phyloP scores from a whole-genome alignment of 352 stramenopile genomes.

The Phytopythium ostracodes region DNA sequence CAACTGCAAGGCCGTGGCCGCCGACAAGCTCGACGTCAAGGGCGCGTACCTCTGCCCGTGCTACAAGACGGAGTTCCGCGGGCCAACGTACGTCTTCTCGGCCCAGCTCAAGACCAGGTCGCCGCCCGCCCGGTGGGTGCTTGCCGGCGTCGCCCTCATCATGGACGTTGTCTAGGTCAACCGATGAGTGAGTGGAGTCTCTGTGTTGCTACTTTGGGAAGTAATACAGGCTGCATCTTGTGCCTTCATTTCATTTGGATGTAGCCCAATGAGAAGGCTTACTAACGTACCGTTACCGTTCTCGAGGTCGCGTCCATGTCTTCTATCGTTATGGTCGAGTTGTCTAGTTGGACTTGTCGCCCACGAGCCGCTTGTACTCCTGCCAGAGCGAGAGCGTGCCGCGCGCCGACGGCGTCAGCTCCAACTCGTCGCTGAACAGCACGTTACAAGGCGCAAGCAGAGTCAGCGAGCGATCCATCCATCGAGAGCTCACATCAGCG shows the following conservation, averaged over 20 bases:
- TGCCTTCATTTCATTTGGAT: neutral
- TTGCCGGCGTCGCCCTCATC: constrained; percentile 95
- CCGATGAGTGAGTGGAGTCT: neutral
- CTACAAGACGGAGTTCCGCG: constrained; percentile 97
- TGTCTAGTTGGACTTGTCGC: constrained; percentile 11
- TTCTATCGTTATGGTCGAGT: neutral
- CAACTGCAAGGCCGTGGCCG: constrained; percentile 94
- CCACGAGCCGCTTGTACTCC: constrained; percentile 23
- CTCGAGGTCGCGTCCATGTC: neutral
- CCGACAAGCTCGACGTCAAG: constrained; percentile 94
- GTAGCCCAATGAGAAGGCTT: too few relatives aligned
- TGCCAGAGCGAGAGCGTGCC: constrained; percentile 43
- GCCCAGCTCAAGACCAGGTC: constrained; percentile 98
- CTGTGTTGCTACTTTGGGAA: neutral
- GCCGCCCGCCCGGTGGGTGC: constrained; percentile 90
- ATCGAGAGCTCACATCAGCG: neutral
- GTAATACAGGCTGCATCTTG: neutral
- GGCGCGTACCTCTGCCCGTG: constrained; percentile 94
- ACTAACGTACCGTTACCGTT: too few relatives aligned
- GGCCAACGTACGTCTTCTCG: constrained; percentile 97
- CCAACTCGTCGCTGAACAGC: constrained; percentile 20
- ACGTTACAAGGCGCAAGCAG: neutral
- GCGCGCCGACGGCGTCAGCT: constrained; percentile 43
- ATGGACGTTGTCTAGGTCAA: constrained; percentile 77
- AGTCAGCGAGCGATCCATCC: neutral